Percentiles rank a stretch among this genome's conserved stretches.
Conservation (phyloP, 2,329 filamentous ascomycete species). For the Chrysoporthe deuterocubensis region DNA sequence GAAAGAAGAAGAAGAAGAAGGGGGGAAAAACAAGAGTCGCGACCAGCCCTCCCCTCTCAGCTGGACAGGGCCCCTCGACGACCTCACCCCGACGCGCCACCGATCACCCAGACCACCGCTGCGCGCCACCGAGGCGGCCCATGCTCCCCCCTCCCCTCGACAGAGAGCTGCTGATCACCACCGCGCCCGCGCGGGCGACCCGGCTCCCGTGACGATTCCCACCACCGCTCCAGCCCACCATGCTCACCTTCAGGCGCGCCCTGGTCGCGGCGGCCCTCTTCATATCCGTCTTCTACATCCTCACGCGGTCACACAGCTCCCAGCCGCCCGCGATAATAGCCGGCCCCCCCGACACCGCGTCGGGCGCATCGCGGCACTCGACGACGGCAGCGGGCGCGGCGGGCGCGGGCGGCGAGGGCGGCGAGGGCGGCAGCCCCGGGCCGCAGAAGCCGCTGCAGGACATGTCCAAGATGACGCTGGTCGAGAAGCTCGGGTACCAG, state of each 20-base stretch:
- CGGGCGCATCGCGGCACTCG: constrained; percentile 32
- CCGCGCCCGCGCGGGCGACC: constrained; percentile 11
- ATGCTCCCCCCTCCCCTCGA: not conserved
- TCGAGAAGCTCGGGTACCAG: constrained; percentile 85
- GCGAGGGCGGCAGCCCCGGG: constrained; percentile 17
- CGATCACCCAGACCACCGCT: not conserved
- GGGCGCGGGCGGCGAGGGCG: constrained; percentile 29
- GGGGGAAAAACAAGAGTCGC: not conserved
- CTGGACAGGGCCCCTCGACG: no score
- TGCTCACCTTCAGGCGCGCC: constrained; percentile 81
- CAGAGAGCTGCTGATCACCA: not conserved
- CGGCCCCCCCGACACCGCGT: constrained; percentile 33
- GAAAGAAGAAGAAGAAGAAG: no score
- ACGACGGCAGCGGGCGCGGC: constrained; percentile 29
- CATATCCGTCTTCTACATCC: constrained; percentile 70
- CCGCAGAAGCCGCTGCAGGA: constrained; percentile 69
- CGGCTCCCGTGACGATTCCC: not conserved
- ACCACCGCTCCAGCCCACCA: constrained; percentile 44
- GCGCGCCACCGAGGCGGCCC: not conserved
- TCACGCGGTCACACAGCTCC: constrained; percentile 63
- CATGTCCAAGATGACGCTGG: constrained; percentile 71
- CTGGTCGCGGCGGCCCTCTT: constrained; percentile 72
- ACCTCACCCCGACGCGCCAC: not conserved
- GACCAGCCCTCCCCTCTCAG: not conserved
- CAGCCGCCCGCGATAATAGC: constrained; percentile 38